phyloP scores from a whole-genome alignment of 495 filamentous ascomycete genomes.

The Penicillium cosmopolitanum region DNA sequence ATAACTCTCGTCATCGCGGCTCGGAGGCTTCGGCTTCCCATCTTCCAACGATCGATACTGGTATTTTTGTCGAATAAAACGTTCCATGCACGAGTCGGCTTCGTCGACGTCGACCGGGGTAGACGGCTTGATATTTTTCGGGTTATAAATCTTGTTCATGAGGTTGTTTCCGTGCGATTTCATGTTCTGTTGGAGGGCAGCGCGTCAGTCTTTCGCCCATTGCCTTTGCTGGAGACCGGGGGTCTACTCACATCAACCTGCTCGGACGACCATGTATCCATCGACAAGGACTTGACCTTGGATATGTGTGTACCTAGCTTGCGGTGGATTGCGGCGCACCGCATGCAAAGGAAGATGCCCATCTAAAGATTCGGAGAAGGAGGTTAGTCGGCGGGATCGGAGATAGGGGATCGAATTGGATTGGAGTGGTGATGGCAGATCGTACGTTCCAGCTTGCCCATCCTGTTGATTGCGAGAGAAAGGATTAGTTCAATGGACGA shows the following conservation, averaged over 20 bases:
- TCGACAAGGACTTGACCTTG: conserved; percentile 96
- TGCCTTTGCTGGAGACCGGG: neutral
- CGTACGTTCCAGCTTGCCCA: conserved; percentile 99
- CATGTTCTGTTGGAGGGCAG: conserved; percentile 70
- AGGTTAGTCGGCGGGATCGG: neutral
- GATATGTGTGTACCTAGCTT: conserved; percentile 97
- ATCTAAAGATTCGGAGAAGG: conserved; percentile 58
- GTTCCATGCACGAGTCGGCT: conserved; percentile 88
- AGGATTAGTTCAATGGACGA: conserved; percentile 1
- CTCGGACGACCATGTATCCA: conserved; percentile 94
- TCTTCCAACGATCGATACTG: conserved; percentile 64
- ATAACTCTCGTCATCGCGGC: conserved; percentile 44
- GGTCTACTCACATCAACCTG: conserved; percentile 81
- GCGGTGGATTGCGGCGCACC: conserved; percentile 92
- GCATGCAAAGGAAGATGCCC: conserved; percentile 96
- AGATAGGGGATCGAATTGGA: conserved; percentile 1
- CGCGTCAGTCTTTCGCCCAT: conserved; percentile 3
- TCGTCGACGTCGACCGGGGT: conserved; percentile 90
- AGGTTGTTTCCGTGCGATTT: conserved; percentile 82
- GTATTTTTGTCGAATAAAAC: conserved; percentile 93
- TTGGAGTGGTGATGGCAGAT: neutral
- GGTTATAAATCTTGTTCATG: conserved; percentile 88
- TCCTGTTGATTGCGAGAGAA: conserved; percentile 51
- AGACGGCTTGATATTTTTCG: conserved; percentile 75
- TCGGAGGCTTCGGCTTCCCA: conserved; percentile 52